These are phyloP conservation scores for Amanita polypyramis DNA, from an alignment of 768 basidiomycete genomes.

Conservation along the genomic window DNA sequence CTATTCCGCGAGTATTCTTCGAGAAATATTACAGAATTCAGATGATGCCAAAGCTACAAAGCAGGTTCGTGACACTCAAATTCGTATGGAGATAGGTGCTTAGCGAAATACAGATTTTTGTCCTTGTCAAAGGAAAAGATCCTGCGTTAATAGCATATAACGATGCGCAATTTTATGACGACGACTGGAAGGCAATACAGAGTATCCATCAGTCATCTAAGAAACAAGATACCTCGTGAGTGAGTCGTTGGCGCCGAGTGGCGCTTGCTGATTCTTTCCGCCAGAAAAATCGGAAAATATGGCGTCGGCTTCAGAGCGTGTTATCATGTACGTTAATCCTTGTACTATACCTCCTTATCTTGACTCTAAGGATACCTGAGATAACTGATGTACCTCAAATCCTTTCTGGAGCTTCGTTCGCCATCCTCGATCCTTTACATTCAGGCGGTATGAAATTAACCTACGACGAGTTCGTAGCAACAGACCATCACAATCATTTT, in stretches of 20 bases:
- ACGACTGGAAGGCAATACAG: slow-evolving; percentile 35
- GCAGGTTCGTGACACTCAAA: slow-evolving; percentile 20
- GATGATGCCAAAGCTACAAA: slow-evolving; percentile 37
- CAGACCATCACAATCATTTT: slow-evolving; percentile 25
- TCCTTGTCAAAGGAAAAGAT: slow-evolving; percentile 29
- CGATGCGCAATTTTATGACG: slow-evolving; percentile 26
- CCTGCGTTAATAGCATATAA: slow-evolving; percentile 39
- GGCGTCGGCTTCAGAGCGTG: slow-evolving; percentile 39
- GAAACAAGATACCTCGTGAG: slow-evolving; percentile 31
- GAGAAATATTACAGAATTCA: slow-evolving; percentile 38
- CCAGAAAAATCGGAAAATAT: slow-evolving; percentile 43
- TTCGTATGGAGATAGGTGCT: background rate
- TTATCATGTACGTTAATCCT: slow-evolving; percentile 31
- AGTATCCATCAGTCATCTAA: slow-evolving; percentile 37
- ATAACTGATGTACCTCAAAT: slow-evolving; percentile 41
- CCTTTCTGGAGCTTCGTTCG: slow-evolving; percentile 28
- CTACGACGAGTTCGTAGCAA: slow-evolving; percentile 16
- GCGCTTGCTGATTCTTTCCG: background rate
- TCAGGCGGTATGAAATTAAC: slow-evolving; percentile 22
- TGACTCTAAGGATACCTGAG: slow-evolving; percentile 15
- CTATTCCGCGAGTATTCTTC: slow-evolving; percentile 30
- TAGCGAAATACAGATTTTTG: slow-evolving; percentile 22
- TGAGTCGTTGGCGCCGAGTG: background rate
- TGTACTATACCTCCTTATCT: background rate
- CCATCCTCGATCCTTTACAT: slow-evolving; percentile 32